Evolutionary conservation across 768 basidiomycete genomes (phyloP).

Genomic region (Pleurotus salmoneostramineus): DNA sequence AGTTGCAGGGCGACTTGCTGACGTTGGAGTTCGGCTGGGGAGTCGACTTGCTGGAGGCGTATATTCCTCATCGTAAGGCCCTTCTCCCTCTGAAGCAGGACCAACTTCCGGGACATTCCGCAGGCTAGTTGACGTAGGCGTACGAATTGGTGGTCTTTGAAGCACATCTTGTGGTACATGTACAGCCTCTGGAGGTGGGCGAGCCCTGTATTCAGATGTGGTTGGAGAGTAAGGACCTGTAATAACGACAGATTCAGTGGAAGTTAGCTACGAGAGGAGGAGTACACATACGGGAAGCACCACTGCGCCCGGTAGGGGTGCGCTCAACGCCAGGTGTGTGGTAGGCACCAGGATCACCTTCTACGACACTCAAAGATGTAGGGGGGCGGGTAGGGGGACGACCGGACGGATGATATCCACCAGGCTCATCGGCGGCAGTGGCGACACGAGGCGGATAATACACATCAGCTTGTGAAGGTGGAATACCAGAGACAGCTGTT

Average conservation of each 20-base stretch:
- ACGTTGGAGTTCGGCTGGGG: conserved; percentile 6
- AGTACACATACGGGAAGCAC: not conserved
- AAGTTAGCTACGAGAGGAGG: not conserved
- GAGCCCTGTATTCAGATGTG: conserved; percentile 11
- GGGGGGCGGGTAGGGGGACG: conserved; percentile 10
- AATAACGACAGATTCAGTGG: not conserved
- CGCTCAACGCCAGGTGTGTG: conserved; percentile 1
- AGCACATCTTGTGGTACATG: not conserved
- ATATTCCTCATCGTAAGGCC: not conserved
- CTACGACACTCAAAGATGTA: not conserved
- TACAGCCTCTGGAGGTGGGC: not conserved
- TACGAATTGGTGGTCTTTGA: not conserved
- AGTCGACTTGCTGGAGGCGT: conserved; percentile 3
- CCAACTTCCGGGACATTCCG: not conserved
- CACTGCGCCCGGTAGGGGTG: not conserved
- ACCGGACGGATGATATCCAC: too few relatives aligned
- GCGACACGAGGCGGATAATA: too few relatives aligned
- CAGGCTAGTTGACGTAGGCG: not conserved
- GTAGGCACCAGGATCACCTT: not conserved
- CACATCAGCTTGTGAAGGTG: too few relatives aligned
- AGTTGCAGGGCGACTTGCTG: not conserved
- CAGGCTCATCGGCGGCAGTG: too few relatives aligned
- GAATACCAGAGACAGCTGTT: not conserved
- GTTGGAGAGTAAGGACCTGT: conserved; percentile 7
- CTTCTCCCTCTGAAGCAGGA: not conserved